Conservation (phyloP, 192 early-diverging fungal species). For the Coemansia reversa region DNA sequence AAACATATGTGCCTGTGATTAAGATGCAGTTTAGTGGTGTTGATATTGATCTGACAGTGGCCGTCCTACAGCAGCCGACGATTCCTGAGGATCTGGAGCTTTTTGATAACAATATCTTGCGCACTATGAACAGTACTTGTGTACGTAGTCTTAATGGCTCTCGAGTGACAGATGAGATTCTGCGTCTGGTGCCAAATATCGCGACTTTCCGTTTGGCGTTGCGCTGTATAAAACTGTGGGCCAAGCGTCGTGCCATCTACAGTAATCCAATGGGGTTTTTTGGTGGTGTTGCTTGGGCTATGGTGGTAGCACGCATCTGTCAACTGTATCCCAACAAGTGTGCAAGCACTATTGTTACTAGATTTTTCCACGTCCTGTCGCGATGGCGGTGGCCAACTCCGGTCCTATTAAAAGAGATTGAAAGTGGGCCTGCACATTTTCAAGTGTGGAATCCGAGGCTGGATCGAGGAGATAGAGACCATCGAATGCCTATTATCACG, state of each 20-base stretch:
- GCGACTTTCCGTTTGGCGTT: slow-evolving; percentile 85
- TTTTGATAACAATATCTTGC: slow-evolving; percentile 78
- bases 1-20: slow-evolving; percentile 94
- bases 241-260: slow-evolving; percentile 89
- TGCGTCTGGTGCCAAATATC: slow-evolving; percentile 91
- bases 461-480: slow-evolving; percentile 74
- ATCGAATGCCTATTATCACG: slow-evolving; percentile 98
- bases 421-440: slow-evolving; percentile 81
- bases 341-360: slow-evolving; percentile 78
- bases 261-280: slow-evolving; percentile 98
- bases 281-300: slow-evolving; percentile 98
- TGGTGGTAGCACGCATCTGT: slow-evolving; percentile 91
- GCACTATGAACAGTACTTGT: slow-evolving; percentile 82
- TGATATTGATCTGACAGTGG: slow-evolving; percentile 92
- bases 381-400: slow-evolving; percentile 96
- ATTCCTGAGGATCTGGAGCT: slow-evolving; percentile 87
- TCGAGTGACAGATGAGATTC: slow-evolving; percentile 94
- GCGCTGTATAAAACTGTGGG: slow-evolving; percentile 95
- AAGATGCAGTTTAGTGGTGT: slow-evolving; percentile 92
- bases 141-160: slow-evolving; percentile 93
- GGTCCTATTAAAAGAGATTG: slow-evolving; percentile 82
- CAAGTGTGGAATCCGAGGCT: slow-evolving; percentile 95
- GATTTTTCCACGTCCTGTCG: slow-evolving; percentile 86
- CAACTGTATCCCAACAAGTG: slow-evolving; percentile 96
- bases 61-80: slow-evolving; percentile 66